These are phyloP conservation scores for Falciphora oryzae DNA, from an alignment of 2,329 filamentous ascomycete species.

Conservation along the genomic window DNA sequence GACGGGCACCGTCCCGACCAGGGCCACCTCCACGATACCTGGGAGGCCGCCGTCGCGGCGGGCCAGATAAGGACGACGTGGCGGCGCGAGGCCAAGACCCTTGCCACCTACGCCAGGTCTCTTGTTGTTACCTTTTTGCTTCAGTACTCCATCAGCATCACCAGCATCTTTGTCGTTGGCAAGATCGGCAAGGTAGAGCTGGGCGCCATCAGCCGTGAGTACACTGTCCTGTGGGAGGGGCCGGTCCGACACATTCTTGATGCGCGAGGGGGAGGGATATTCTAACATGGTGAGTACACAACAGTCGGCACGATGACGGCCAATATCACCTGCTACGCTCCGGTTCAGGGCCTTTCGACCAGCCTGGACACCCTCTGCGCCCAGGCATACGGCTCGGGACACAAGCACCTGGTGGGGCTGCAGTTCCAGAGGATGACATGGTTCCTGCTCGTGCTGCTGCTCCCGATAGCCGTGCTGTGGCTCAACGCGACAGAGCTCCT, in stretches of 20 bases:
- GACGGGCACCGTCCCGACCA: slow-evolving; percentile 32
- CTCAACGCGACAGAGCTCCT: slow-evolving; percentile 61
- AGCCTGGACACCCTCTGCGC: slow-evolving; percentile 88
- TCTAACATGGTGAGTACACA: neutral
- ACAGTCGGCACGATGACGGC: slow-evolving; percentile 68
- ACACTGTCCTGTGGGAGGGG: neutral
- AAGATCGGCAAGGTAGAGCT: slow-evolving; percentile 66
- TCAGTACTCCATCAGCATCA: slow-evolving; percentile 80
- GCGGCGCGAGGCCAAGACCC: slow-evolving; percentile 80
- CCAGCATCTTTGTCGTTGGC: slow-evolving; percentile 73
- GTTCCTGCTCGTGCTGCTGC: slow-evolving; percentile 61
- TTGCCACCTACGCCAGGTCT: slow-evolving; percentile 65
- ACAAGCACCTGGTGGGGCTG: slow-evolving; percentile 79
- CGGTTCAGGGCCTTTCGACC: slow-evolving; percentile 81
- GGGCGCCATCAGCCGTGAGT: slow-evolving; percentile 53
- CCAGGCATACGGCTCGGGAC: slow-evolving; percentile 88
- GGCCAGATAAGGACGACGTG: slow-evolving; percentile 85
- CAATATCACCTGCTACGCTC: slow-evolving; percentile 70
- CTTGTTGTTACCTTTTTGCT: slow-evolving; percentile 70
- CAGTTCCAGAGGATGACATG: slow-evolving; percentile 76
- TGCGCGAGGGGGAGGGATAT: neutral
- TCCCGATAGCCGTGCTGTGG: slow-evolving; percentile 67
- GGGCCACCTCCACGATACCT: slow-evolving; percentile 63
- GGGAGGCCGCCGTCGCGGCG: slow-evolving; percentile 77
- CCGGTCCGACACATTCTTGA: neutral